Evolutionary conservation across 1,284 basidiomycete species (phyloP).

Genomic region (Thecaphora thlaspeos): DNA sequence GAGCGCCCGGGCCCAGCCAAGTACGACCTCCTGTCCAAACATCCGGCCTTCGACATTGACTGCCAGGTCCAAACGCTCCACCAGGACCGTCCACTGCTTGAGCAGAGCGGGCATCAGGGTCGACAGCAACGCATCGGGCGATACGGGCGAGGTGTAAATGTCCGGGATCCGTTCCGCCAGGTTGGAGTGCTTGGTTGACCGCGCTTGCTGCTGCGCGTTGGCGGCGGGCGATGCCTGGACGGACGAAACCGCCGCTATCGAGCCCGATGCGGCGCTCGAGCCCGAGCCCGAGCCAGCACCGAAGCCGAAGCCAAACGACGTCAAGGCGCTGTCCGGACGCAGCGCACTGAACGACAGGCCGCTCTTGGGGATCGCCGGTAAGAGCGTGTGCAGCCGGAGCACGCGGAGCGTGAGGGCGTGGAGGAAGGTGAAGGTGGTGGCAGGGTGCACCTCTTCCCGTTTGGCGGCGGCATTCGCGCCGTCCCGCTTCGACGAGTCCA

Average conservation of each 20-base stretch:
- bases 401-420: constrained; percentile 40
- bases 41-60: constrained; percentile 52
- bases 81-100: constrained; percentile 45
- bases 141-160: constrained; percentile 18
- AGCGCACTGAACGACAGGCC: constrained; percentile 22
- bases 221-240: too few relatives aligned
- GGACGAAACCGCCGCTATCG: too few relatives aligned
- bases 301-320: constrained; percentile 15
- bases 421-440: constrained; percentile 46
- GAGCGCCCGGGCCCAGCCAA: constrained; percentile 40
- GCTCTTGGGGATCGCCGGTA: constrained; percentile 35
- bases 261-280: neutral
- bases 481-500: constrained; percentile 5
- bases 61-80: constrained; percentile 32
- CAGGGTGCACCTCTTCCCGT: constrained; percentile 37
- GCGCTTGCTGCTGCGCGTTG: constrained; percentile 3
- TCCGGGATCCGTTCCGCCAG: constrained; percentile 17
- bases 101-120: constrained; percentile 44
- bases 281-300: constrained; percentile 8
- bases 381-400: constrained; percentile 34
- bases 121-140: constrained; percentile 44
- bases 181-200: constrained; percentile 17
- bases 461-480: constrained; percentile 19
- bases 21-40: constrained; percentile 48
- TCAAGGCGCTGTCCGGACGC: constrained; percentile 17